phyloP scores from a whole-genome alignment of 140 eudicot species.

The Stevia rebaudiana region DNA sequence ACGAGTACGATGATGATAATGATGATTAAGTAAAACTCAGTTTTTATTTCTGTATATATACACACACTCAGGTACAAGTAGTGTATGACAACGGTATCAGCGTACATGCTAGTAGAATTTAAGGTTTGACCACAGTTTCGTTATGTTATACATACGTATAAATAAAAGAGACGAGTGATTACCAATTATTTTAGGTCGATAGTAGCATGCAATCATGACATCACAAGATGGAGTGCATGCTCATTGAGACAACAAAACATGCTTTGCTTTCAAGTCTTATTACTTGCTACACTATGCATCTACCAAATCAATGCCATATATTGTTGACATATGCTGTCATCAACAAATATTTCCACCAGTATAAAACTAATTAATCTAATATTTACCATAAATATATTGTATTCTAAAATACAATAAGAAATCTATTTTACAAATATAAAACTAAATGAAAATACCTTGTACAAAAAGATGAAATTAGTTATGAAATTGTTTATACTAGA shows the following conservation, averaged over 20 bases:
- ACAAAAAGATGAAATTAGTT: background rate
- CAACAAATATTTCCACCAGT: constrained; percentile 16
- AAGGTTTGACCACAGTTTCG: background rate
- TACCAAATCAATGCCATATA: constrained; percentile 15
- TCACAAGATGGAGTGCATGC: constrained; percentile 21
- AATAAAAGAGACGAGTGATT: background rate
- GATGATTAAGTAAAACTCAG: too few species aligned
- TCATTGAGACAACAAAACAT: constrained; percentile 24
- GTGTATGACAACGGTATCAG: background rate
- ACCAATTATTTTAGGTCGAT: background rate
- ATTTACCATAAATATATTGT: background rate
- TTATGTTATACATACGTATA: background rate
- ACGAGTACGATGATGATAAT: too few species aligned
- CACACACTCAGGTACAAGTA: too few species aligned
- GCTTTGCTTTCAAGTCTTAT: constrained; percentile 50
- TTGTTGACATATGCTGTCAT: constrained; percentile 15
- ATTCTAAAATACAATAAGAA: background rate
- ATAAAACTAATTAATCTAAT: background rate
- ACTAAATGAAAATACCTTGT: background rate
- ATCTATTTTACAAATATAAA: too few species aligned
- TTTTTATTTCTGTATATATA: too few species aligned
- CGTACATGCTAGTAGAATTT: background rate
- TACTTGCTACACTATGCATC: background rate
- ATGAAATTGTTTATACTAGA: background rate
- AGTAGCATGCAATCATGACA: constrained; percentile 19